Conservation (phyloP, 768 basidiomycete species). For the Suillus brevipes region DNA sequence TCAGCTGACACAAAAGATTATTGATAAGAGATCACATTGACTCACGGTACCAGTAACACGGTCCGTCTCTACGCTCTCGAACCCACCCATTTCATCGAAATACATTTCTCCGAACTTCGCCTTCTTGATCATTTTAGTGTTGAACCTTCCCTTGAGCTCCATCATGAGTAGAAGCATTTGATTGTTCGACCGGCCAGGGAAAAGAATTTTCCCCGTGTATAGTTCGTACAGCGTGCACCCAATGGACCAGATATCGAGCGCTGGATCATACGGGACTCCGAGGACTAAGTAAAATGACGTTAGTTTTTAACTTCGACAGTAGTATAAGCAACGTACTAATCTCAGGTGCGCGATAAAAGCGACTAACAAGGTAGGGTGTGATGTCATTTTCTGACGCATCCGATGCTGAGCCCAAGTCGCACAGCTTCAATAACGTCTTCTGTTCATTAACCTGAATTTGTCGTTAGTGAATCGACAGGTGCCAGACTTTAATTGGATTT, state of each 20-base stretch:
- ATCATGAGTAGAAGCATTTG: conserved; percentile 98
- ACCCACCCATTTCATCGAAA: conserved; percentile 91
- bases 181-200: conserved; percentile 95
- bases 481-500: conserved; percentile 29
- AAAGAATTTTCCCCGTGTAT: conserved; percentile 95
- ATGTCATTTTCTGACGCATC: conserved; percentile 95
- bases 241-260: conserved; percentile 95
- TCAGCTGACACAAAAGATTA: conserved; percentile 21
- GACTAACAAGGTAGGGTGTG: conserved; percentile 95
- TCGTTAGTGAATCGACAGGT: conserved; percentile 18
- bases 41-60: conserved; percentile 81
- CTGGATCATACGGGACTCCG: conserved; percentile 90
- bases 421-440: conserved; percentile 91
- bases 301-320: conserved; percentile 16
- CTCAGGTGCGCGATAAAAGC: conserved; percentile 98
- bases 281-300: conserved; percentile 59
- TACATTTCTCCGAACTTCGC: conserved; percentile 90
- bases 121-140: conserved; percentile 91
- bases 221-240: conserved; percentile 97
- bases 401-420: conserved; percentile 95
- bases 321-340: conserved; percentile 67
- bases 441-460: conserved; percentile 81
- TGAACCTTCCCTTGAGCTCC: conserved; percentile 95
- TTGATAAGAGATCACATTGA: conserved; percentile 23
- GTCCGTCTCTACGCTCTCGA: conserved; percentile 81